These are phyloP conservation scores for Calonectria multiphialidica DNA, from an alignment of 2,329 filamentous ascomycete genomes.

Conservation along the genomic window DNA sequence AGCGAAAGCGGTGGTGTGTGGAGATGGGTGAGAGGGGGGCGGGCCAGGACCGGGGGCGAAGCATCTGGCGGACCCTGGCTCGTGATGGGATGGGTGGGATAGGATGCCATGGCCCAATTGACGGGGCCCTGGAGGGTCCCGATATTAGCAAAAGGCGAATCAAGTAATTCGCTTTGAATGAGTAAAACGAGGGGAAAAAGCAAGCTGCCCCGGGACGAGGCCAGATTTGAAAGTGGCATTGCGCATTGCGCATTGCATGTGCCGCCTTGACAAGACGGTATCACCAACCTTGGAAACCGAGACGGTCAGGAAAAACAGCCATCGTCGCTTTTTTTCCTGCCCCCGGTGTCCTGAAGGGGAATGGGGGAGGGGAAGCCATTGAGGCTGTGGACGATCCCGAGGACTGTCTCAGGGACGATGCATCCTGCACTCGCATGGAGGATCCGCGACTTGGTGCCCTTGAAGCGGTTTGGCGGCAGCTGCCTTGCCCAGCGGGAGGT, in stretches of 20 bases:
- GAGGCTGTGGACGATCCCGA: slow-evolving; percentile 22
- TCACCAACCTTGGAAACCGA: slow-evolving; percentile 27
- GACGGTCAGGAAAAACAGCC: slow-evolving; percentile 26
- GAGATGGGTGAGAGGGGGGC: background rate
- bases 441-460: slow-evolving; percentile 18
- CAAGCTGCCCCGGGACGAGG: slow-evolving; percentile 1
- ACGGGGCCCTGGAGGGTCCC: slow-evolving; percentile 1
- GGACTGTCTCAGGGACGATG: slow-evolving; percentile 29
- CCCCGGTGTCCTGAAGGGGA: slow-evolving; percentile 39
- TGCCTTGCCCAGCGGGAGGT: slow-evolving; percentile 18
- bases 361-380: slow-evolving; percentile 24
- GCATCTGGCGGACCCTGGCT: slow-evolving; percentile 37
- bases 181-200: slow-evolving; percentile 6
- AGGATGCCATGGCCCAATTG: slow-evolving; percentile 1
- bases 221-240: background rate
- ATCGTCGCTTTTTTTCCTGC: background rate
- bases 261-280: background rate
- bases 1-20: slow-evolving; percentile 2
- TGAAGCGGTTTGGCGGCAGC: slow-evolving; percentile 6
- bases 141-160: slow-evolving; percentile 1
- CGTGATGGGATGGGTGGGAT: slow-evolving; percentile 29
- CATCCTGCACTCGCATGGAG: slow-evolving; percentile 35
- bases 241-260: background rate
- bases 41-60: slow-evolving; percentile 24
- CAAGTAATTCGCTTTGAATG: slow-evolving; percentile 3